Percentiles rank a stretch among this genome's conserved stretches.
Evolutionary conservation across 305 asterid species (phyloP).

Genomic region (Petunia hybrid): DNA sequence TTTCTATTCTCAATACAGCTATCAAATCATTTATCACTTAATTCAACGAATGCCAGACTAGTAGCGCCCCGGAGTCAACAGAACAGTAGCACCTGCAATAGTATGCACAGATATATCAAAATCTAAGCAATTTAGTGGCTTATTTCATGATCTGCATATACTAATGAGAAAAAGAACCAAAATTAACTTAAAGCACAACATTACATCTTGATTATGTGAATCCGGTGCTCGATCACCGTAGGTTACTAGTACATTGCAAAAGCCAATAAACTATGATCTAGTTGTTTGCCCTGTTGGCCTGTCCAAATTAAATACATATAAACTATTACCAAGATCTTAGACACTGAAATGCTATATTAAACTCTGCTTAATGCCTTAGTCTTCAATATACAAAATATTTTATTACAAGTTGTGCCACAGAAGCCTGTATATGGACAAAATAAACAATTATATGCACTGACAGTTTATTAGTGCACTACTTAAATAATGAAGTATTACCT

Average conservation of each 20-base stretch:
- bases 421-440: constrained; percentile 23
- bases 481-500: neutral
- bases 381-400: constrained; percentile 20
- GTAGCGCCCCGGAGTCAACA: constrained; percentile 39
- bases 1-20: constrained; percentile 54
- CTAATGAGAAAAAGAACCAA: constrained; percentile 10
- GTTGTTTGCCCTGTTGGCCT: neutral
- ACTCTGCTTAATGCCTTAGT: neutral
- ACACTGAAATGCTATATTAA: neutral
- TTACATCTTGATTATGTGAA: constrained; percentile 11
- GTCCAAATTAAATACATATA: neutral
- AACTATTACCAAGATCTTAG: constrained; percentile 8
- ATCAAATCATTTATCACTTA: constrained; percentile 42
- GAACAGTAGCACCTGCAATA: constrained; percentile 43
- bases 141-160: neutral
- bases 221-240: neutral
- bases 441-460: neutral
- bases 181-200: neutral
- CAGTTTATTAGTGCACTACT: neutral
- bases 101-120: constrained; percentile 31
- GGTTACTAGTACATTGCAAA: neutral
- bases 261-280: neutral
- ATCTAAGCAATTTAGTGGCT: neutral
- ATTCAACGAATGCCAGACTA: constrained; percentile 34
- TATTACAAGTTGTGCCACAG: neutral